These are phyloP conservation scores for Cyberlindnera xishuangbannaensis DNA, from an alignment of 805 yeast genomes.

Conservation along the genomic window DNA sequence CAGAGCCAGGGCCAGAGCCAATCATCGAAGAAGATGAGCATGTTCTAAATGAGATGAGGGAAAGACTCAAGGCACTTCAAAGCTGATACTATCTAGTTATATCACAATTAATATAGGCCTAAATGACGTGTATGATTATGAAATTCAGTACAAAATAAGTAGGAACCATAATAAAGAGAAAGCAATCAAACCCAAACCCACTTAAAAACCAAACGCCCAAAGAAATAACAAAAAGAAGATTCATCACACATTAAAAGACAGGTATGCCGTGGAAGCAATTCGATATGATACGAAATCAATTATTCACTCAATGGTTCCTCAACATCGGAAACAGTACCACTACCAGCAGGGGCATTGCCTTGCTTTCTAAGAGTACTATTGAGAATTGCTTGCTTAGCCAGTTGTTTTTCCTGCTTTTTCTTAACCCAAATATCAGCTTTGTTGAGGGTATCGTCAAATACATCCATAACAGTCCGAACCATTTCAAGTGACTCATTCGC, in stretches of 20 bases:
- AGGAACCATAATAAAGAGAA: too few relatives aligned
- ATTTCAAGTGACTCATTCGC: constrained; percentile 86
- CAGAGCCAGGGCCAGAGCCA: constrained; percentile 26
- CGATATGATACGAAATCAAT: too few relatives aligned
- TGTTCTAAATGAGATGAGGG: constrained; percentile 80
- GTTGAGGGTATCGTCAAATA: constrained; percentile 78
- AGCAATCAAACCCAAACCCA: too few relatives aligned
- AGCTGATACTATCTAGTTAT: constrained; percentile 26
- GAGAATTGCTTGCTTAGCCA: constrained; percentile 26
- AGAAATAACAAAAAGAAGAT: too few relatives aligned
- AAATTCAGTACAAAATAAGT: background rate
- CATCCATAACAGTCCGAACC: constrained; percentile 75
- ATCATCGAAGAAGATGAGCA: constrained; percentile 67
- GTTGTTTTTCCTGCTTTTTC: constrained; percentile 35
- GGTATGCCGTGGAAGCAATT: too few relatives aligned
- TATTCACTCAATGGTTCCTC: too few relatives aligned
- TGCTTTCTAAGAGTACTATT: constrained; percentile 17
- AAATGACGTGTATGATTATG: constrained; percentile 1
- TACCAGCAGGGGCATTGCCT: too few relatives aligned
- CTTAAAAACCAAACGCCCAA: too few relatives aligned
- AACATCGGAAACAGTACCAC: too few relatives aligned
- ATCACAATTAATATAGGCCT: background rate
- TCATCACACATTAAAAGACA: too few relatives aligned
- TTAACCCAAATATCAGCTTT: constrained; percentile 83
- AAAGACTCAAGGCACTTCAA: constrained; percentile 80